phyloP scores from a whole-genome alignment of 805 yeast genomes.

The Candida piceae region DNA sequence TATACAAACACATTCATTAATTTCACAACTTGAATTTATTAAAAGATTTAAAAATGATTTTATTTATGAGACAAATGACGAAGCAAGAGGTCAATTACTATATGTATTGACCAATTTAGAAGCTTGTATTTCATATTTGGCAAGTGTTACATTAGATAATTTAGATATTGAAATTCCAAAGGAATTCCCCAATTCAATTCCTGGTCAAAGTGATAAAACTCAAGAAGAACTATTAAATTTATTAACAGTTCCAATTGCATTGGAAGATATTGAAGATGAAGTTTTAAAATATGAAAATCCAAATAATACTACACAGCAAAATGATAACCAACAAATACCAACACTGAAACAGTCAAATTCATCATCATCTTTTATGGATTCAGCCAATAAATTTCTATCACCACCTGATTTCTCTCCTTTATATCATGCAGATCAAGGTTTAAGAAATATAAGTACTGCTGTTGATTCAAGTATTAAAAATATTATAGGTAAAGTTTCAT shows the following conservation, averaged over 20 bases:
- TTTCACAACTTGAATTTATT: constrained; percentile 29
- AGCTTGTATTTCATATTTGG: constrained; percentile 31
- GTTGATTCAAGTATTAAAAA: constrained; percentile 31
- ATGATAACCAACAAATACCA: neutral
- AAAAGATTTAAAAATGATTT: constrained; percentile 29
- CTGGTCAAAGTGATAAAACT: constrained; percentile 1
- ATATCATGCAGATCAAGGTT: constrained; percentile 33
- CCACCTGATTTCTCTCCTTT: constrained; percentile 23
- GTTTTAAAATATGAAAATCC: constrained; percentile 13
- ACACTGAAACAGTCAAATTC: constrained; percentile 1
- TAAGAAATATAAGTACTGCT: constrained; percentile 30
- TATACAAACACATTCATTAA: constrained; percentile 24
- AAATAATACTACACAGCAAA: no score
- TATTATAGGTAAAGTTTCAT: constrained; percentile 31
- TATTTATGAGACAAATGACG: constrained; percentile 23
- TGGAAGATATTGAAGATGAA: constrained; percentile 26
- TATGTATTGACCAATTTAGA: constrained; percentile 34
- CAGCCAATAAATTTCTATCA: constrained; percentile 10
- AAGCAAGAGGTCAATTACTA: constrained; percentile 29
- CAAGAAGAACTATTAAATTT: constrained; percentile 3
- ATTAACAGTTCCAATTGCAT: constrained; percentile 19
- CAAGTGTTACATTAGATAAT: constrained; percentile 30
- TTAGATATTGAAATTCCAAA: constrained; percentile 19
- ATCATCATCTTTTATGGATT: constrained; percentile 9
- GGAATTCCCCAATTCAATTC: constrained; percentile 2